phyloP scores from a whole-genome alignment of 139 green algal genomes.

The Desmodesmus armatus region DNA sequence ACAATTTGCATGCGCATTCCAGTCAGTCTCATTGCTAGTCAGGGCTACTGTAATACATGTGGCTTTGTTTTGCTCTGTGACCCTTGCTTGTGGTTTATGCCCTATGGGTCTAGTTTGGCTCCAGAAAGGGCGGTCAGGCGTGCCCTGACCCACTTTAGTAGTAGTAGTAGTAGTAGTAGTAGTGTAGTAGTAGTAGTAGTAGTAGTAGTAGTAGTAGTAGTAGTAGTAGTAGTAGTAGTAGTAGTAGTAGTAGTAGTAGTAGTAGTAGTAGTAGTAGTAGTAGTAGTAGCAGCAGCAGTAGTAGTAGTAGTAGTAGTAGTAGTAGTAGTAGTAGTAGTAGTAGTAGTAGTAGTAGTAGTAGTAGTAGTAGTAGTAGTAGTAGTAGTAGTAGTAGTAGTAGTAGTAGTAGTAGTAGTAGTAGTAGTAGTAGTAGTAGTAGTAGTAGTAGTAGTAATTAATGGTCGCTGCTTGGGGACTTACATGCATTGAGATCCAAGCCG shows the following conservation, averaged over 20 bases:
- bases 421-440: neutral
- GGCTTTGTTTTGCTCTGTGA: neutral
- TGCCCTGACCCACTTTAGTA: no score
- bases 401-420: neutral
- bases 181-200: no score
- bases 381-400: neutral
- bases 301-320: neutral
- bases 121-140: no score
- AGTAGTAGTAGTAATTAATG: neutral
- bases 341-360: neutral
- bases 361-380: neutral
- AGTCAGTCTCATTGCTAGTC: neutral
- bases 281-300: neutral
- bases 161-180: no score
- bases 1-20: neutral
- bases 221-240: neutral
- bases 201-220: neutral
- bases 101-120: no score
- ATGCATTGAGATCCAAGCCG: neutral
- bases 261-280: neutral
- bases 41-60: neutral
- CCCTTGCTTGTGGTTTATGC: no score
- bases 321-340: neutral
- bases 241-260: neutral
- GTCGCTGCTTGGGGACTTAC: neutral